Conservation (phyloP, 78 protist genomes). For the Protostelium mycophagum region DNA sequence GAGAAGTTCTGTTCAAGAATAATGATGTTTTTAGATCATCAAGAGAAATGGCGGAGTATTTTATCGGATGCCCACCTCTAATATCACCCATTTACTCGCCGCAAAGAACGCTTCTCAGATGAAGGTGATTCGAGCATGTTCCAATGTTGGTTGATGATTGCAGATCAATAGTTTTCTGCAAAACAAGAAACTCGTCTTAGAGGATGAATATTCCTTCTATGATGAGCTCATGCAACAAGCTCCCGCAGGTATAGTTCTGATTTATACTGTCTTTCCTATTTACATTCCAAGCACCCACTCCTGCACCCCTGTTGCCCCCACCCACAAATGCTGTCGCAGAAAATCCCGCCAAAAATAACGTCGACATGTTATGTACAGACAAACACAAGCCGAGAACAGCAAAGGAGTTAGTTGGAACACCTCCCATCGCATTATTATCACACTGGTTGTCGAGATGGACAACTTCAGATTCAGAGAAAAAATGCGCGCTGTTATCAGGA, state of each 20-base stretch:
- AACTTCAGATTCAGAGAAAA: background rate
- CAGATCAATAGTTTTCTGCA: background rate
- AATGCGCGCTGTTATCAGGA: constrained; percentile 78
- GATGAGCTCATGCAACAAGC: background rate
- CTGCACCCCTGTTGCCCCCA: background rate
- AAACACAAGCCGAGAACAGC: constrained; percentile 69
- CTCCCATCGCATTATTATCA: constrained; percentile 16
- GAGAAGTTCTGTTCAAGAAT: no score
- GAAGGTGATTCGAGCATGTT: background rate
- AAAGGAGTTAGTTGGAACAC: constrained; percentile 76
- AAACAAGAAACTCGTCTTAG: background rate
- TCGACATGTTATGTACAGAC: constrained; percentile 50
- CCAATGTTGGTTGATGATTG: background rate
- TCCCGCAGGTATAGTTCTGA: no score
- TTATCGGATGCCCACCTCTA: background rate
- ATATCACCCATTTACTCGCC: background rate
- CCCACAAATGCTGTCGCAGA: background rate
- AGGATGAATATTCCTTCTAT: background rate
- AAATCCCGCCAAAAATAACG: background rate
- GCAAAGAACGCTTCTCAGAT: background rate
- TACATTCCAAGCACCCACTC: background rate
- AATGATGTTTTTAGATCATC: no score
- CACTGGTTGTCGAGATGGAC: constrained; percentile 72
- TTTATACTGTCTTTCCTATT: no score
- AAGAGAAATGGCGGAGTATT: background rate